A percentile compares a stretch with the other conserved stretches of the same genome.
These are phyloP conservation scores for Pichia pseudocactophila DNA, from an alignment of 805 yeast genomes.

Conservation along the genomic window DNA sequence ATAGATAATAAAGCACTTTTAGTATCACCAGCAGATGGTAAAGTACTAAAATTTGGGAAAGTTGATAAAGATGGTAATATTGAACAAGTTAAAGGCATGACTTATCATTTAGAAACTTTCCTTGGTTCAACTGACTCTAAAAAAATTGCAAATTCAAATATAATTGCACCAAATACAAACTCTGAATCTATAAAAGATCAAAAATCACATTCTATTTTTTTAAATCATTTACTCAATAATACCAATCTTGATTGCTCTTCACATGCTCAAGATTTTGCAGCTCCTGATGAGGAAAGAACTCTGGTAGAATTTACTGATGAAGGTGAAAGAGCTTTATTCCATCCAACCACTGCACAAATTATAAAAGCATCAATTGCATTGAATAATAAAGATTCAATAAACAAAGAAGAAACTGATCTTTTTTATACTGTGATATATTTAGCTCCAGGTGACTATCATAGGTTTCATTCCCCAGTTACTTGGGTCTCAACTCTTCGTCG, in stretches of 20 bases:
- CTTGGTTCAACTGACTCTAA: conserved; percentile 49
- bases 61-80: conserved; percentile 65
- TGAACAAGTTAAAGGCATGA: conserved; percentile 95
- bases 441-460: conserved; percentile 98
- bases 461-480: conserved; percentile 90
- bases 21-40: conserved; percentile 92
- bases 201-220: conserved; percentile 9
- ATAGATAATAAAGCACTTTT: conserved; percentile 53
- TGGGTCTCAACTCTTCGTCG: conserved; percentile 94
- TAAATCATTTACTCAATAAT: conserved; percentile 10
- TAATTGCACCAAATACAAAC: background rate
- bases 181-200: background rate
- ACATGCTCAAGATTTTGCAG: background rate
- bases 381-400: background rate
- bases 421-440: conserved; percentile 87
- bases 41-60: conserved; percentile 77
- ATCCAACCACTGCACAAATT: conserved; percentile 22
- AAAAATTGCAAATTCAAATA: conserved; percentile 36
- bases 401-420: conserved; percentile 42
- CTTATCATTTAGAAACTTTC: conserved; percentile 81
- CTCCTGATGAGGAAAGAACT: background rate
- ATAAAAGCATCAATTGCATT: conserved; percentile 16
- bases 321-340: conserved; percentile 53
- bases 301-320: conserved; percentile 43
- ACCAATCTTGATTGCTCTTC: conserved; percentile 11